These are phyloP conservation scores for Globisporangium heterothallicum DNA, from an alignment of 352 stramenopile genomes.

Conservation along the genomic window DNA sequence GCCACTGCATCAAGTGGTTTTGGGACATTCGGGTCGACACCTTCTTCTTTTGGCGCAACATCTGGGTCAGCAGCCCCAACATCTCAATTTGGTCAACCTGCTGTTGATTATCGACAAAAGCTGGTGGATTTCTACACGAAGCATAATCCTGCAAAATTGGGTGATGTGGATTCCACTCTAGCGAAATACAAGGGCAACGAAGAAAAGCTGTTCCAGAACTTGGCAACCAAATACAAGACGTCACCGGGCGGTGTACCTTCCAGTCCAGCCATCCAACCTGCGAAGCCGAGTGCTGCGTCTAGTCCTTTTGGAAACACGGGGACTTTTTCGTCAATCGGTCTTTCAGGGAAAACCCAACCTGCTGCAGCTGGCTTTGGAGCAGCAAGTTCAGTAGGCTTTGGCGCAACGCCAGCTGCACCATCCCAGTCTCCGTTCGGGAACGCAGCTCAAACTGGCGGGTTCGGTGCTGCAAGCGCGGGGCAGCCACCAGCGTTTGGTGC, in stretches of 20 bases:
- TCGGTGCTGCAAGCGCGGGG: conserved; percentile 1
- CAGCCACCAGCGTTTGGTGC: conserved; percentile 11
- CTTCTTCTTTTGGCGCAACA: conserved; percentile 5
- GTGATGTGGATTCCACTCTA: conserved; percentile 83
- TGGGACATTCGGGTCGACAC: conserved; percentile 16
- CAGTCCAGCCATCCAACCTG: conserved; percentile 32
- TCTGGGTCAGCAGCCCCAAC: conserved; percentile 9
- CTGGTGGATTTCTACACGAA: conserved; percentile 90
- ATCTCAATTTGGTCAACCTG: conserved; percentile 36
- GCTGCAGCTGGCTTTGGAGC: conserved; percentile 31
- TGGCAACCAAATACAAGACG: conserved; percentile 68
- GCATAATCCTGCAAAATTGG: conserved; percentile 87
- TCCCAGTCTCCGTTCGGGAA: conserved; percentile 41
- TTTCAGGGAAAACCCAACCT: conserved; percentile 14
- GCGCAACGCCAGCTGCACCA: conserved; percentile 19
- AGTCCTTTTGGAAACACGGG: conserved; percentile 65
- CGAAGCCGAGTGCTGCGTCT: conserved; percentile 28
- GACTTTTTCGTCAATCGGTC: conserved; percentile 33
- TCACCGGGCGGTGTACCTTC: conserved; percentile 18
- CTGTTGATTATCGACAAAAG: conserved; percentile 51
- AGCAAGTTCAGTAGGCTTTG: conserved; percentile 37
- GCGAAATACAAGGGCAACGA: conserved; percentile 87
- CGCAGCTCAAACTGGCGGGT: conserved; percentile 11
- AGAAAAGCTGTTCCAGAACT: conserved; percentile 69
- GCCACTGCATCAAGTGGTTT: conserved; percentile 4